Conservation (phyloP, 352 stramenopile genomes). For the Saprolegnia diclina region DNA sequence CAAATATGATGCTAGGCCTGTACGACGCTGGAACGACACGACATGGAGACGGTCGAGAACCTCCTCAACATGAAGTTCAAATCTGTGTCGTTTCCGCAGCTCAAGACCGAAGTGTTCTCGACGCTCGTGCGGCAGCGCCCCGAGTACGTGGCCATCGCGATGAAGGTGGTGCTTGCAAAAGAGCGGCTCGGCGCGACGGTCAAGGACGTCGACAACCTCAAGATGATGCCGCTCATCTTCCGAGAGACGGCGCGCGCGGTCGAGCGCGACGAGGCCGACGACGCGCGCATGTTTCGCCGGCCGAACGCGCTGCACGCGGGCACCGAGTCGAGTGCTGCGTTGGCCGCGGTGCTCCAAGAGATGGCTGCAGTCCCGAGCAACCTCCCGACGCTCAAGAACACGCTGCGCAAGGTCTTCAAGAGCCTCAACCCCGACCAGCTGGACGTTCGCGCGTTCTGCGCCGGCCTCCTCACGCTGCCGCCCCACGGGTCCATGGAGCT, state of each 20-base stretch:
- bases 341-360: slow-evolving; percentile 76
- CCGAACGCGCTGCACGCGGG: slow-evolving; percentile 52
- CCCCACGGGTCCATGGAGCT: slow-evolving; percentile 67
- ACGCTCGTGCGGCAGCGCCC: slow-evolving; percentile 67
- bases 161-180: slow-evolving; percentile 63
- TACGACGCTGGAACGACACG: slow-evolving; percentile 47
- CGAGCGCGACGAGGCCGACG: slow-evolving; percentile 10
- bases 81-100: slow-evolving; percentile 76
- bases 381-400: slow-evolving; percentile 73
- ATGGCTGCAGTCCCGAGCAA: slow-evolving; percentile 68
- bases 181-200: slow-evolving; percentile 79
- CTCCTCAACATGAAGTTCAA: slow-evolving; percentile 83
- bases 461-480: slow-evolving; percentile 62
- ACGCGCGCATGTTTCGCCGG: slow-evolving; percentile 54
- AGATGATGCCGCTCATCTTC: slow-evolving; percentile 86
- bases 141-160: slow-evolving; percentile 58
- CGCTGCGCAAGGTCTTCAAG: slow-evolving; percentile 57
- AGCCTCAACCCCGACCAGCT: slow-evolving; percentile 46
- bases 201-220: slow-evolving; percentile 85
- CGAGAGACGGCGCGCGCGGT: slow-evolving; percentile 41
- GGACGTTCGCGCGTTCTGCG: slow-evolving; percentile 72
- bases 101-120: slow-evolving; percentile 79
- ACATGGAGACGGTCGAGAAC: slow-evolving; percentile 61
- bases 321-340: slow-evolving; percentile 55
- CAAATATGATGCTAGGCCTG: slow-evolving; percentile 37